Percentiles rank a stretch among this genome's conserved stretches.
These are phyloP conservation scores for Amanita muscaria DNA, from an alignment of 768 basidiomycete genomes.

Conservation along the genomic window DNA sequence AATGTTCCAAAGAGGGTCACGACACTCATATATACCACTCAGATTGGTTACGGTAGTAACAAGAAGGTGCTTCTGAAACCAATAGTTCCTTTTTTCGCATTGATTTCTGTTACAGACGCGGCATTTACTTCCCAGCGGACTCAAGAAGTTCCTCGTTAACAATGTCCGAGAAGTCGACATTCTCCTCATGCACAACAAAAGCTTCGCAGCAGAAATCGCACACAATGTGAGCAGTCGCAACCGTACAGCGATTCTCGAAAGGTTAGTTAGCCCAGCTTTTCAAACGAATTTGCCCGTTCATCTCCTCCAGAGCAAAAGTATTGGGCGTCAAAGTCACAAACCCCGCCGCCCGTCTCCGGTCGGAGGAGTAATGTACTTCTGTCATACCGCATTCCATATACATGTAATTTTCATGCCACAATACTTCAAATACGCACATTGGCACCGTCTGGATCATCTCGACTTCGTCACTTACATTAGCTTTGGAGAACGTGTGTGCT, in stretches of 20 bases:
- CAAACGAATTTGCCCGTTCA: conserved; percentile 1
- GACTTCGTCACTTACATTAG: no score
- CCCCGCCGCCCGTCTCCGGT: conserved; percentile 83
- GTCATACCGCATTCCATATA: conserved; percentile 17
- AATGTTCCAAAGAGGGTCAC: background rate
- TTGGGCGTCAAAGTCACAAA: conserved; percentile 93
- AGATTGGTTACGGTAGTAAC: conserved; percentile 90
- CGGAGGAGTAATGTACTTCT: conserved; percentile 70
- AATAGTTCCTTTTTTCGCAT: conserved; percentile 27
- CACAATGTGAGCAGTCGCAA: conserved; percentile 95
- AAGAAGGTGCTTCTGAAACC: conserved; percentile 41
- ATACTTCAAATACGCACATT: background rate
- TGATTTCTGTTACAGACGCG: conserved; percentile 52
- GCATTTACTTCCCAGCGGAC: conserved; percentile 90
- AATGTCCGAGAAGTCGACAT: conserved; percentile 92
- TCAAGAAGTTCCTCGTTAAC: conserved; percentile 92
- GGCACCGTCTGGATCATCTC: no score
- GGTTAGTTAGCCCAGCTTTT: conserved; percentile 37
- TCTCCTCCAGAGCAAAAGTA: conserved; percentile 57
- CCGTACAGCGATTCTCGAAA: conserved; percentile 82
- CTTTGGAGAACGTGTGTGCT: no score
- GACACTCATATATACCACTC: conserved; percentile 6
- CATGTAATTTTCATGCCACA: conserved; percentile 4
- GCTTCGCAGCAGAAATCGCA: conserved; percentile 91
- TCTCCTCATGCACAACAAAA: conserved; percentile 97